Percentiles rank a stretch among this genome's conserved stretches.
phyloP scores from a whole-genome alignment of 352 stramenopile genomes.

The Blastocystis sp. region DNA sequence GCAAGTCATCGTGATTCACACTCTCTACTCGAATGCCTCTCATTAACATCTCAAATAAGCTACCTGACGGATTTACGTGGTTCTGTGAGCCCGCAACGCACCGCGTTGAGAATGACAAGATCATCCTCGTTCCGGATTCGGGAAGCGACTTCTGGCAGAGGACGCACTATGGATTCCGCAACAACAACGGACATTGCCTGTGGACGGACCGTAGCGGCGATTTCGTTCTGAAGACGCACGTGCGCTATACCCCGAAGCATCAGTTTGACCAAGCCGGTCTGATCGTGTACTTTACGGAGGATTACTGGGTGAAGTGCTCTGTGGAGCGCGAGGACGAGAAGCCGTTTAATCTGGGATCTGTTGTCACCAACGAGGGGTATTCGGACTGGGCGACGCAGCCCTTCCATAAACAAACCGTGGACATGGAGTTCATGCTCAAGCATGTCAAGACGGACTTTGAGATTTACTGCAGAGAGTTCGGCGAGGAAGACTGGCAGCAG shows the following conservation, averaged over 20 bases:
- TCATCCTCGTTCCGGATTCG: conserved; percentile 51
- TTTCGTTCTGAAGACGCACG: conserved; percentile 58
- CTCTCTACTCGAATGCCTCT: conserved; percentile 8
- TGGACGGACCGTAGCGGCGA: conserved; percentile 43
- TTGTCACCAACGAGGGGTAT: conserved; percentile 61
- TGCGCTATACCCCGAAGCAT: conserved; percentile 41
- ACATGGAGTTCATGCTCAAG: conserved; percentile 70
- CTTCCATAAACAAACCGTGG: conserved; percentile 42
- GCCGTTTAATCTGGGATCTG: conserved; percentile 64
- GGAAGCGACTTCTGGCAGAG: conserved; percentile 68
- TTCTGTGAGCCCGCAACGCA: conserved; percentile 42
- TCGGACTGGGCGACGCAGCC: conserved; percentile 68
- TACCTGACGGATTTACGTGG: conserved; percentile 34
- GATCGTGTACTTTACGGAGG: conserved; percentile 66
- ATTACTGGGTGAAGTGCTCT: conserved; percentile 68
- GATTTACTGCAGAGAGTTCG: conserved; percentile 61
- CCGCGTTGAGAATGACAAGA: conserved; percentile 15
- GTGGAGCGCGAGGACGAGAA: conserved; percentile 44
- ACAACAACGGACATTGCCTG: conserved; percentile 67
- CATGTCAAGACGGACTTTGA: conserved; percentile 61
- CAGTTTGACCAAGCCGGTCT: conserved; percentile 66
- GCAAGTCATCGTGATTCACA: neutral
- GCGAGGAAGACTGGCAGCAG: conserved; percentile 46
- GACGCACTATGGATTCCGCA: conserved; percentile 68
- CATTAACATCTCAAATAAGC: neutral